A percentile compares a stretch with the other conserved stretches of the same genome.
phyloP scores from a whole-genome alignment of 176 grass and related monocot species.

The Chloris gayana region DNA sequence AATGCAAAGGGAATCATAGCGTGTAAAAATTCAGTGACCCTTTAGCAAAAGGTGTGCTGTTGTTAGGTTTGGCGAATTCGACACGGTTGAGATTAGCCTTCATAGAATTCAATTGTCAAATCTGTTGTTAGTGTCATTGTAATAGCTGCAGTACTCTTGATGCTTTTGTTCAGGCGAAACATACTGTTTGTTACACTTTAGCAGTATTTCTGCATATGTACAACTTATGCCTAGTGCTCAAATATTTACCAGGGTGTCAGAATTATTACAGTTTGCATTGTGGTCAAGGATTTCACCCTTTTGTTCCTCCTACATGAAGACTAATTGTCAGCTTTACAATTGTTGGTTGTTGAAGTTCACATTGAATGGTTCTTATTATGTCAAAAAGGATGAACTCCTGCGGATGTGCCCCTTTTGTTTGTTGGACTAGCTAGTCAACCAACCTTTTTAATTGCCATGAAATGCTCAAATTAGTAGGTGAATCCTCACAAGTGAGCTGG shows the following conservation, averaged over 20 bases:
- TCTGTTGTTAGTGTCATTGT: background rate
- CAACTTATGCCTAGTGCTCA: background rate
- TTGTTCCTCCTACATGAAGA: background rate
- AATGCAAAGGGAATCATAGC: background rate
- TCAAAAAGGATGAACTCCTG: slow-evolving; percentile 19
- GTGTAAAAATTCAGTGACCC: slow-evolving; percentile 2
- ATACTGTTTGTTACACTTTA: background rate
- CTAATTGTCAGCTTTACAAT: background rate
- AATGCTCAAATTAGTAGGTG: slow-evolving; percentile 5
- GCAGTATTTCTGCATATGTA: background rate
- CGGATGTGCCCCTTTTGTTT: background rate
- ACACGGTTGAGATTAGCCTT: background rate
- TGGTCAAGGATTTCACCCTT: background rate
- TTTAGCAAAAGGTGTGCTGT: background rate
- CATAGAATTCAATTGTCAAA: background rate
- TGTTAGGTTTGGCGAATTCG: background rate
- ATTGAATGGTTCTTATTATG: slow-evolving; percentile 36
- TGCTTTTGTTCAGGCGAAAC: slow-evolving; percentile 11
- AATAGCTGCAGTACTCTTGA: background rate
- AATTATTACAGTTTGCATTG: background rate
- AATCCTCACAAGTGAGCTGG: background rate
- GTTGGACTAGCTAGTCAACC: background rate
- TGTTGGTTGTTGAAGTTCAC: slow-evolving; percentile 2
- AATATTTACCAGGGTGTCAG: background rate
- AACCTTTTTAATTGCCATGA: background rate